Evolutionary conservation across 192 early-diverging fungal species (phyloP), one percentile per base, ranked within the genome.

Genomic region (Coemansia sp.): DNA sequence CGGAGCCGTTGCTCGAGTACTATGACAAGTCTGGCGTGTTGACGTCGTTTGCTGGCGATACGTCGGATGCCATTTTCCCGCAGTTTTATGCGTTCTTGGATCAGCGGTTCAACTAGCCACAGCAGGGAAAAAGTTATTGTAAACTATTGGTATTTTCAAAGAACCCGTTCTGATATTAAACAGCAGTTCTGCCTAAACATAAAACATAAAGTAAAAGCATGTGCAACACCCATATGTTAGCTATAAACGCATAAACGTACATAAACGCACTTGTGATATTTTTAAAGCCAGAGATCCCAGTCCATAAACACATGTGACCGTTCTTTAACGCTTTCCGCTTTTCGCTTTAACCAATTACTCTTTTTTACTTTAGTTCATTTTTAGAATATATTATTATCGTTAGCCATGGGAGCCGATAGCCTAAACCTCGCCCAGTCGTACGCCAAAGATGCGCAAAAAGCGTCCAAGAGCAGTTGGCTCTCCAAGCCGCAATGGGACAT

Each of bases 61-160:
- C 95, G 6, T 95, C 92, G 14, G 96, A 96, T 58, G 85, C 91
- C 67, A 96, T 98, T 71, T 95, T 89, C 75, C 96, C 95, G 5
- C 84, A 92, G 81, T 87, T 98, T 56, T 52, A 75, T 21, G 58
- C 54, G 19, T 73, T 63, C 52, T 60, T 83, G 29, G 67, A 75
- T 58, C 69, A 69, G 45, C 69, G 70, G 32, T 73, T 79, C 39
- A 67, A 74, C 39, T 79, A 55, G 59, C 4, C 41, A 43, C 41
- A 9, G 15, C 14, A 43, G 15, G 12, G 17, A 56, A 57, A 57
- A 12, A 35, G 4, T 12, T n/a, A 58, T 24, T 35, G 11, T 39
- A 58, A 17, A 32, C 32, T 32, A 32, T 32, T 32, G 32, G 32
- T 32, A 32, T 32, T 32, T 7, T 32, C 32, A 32, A 32, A 32